phyloP scores from a whole-genome alignment of 306 rosid genomes.

The Pachyrhizus erosus region DNA sequence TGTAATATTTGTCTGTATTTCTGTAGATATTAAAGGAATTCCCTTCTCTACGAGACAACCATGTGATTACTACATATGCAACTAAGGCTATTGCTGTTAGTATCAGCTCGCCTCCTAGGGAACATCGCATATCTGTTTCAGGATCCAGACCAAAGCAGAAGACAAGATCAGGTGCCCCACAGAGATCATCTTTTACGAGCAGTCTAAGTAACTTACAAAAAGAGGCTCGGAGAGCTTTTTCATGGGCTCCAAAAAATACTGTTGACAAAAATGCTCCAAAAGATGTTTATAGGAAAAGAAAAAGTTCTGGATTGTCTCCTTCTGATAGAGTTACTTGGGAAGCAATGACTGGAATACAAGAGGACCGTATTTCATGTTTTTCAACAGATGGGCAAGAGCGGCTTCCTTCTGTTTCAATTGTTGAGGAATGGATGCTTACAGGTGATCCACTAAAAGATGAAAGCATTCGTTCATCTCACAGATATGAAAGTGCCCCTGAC shows the following conservation, averaged over 20 bases:
- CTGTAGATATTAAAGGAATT: slow-evolving; percentile 90
- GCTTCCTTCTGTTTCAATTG: slow-evolving; percentile 80
- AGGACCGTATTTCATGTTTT: slow-evolving; percentile 79
- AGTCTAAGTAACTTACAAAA: slow-evolving; percentile 93
- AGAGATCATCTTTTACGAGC: slow-evolving; percentile 75
- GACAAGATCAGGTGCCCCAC: slow-evolving; percentile 69
- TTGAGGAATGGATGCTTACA: slow-evolving; percentile 98
- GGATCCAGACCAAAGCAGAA: slow-evolving; percentile 85
- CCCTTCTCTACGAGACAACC: slow-evolving; percentile 85
- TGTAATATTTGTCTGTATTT: slow-evolving; percentile 34
- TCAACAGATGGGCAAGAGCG: slow-evolving; percentile 94
- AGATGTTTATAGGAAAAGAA: slow-evolving; percentile 91
- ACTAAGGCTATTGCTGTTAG: slow-evolving; percentile 84
- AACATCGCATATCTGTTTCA: slow-evolving; percentile 84
- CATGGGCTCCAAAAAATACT: slow-evolving; percentile 89
- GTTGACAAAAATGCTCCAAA: slow-evolving; percentile 82
- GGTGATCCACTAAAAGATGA: slow-evolving; percentile 83
- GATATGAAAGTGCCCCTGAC: slow-evolving; percentile 96
- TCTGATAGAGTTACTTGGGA: slow-evolving; percentile 98
- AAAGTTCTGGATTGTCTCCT: slow-evolving; percentile 89
- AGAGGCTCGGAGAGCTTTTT: slow-evolving; percentile 97
- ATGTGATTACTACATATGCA: slow-evolving; percentile 72
- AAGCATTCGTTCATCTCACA: slow-evolving; percentile 78
- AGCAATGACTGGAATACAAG: slow-evolving; percentile 97
- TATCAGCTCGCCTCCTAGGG: slow-evolving; percentile 88